Evolutionary conservation across 768 basidiomycete species (phyloP).

Genomic region (Peribolospora kevripleyi): DNA sequence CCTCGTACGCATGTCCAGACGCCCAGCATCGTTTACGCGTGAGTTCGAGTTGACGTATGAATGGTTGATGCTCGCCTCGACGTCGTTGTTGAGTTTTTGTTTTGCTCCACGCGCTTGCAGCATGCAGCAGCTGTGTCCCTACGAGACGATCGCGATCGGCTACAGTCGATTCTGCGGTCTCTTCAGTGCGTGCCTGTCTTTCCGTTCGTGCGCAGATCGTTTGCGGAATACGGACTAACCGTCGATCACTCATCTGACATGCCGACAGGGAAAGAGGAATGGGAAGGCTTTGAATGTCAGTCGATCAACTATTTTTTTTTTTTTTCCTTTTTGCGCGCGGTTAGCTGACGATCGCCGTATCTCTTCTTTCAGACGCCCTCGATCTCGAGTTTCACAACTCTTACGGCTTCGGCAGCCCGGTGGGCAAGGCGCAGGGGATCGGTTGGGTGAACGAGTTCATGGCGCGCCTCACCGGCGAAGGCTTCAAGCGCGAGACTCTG

Average conservation of each 20-base stretch:
- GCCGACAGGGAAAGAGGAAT: conserved; percentile 3
- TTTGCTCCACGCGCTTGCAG: no score
- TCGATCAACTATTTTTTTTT: no score
- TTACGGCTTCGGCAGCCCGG: conserved; percentile 56
- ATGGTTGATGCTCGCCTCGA: no score
- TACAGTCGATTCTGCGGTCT: conserved; percentile 22
- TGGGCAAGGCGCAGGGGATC: conserved; percentile 27
- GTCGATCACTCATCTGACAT: background rate
- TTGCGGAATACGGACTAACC: background rate
- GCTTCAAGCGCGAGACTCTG: conserved; percentile 29
- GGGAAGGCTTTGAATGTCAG: conserved; percentile 5
- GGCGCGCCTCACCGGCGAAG: conserved; percentile 48
- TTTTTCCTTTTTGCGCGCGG: no score
- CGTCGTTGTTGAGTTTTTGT: no score
- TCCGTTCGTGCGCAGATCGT: background rate
- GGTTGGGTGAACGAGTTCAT: conserved; percentile 65
- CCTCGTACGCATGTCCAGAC: no score
- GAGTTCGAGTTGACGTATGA: no score
- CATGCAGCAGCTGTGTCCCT: conserved; percentile 40
- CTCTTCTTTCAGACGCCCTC: conserved; percentile 1
- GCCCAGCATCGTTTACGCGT: no score
- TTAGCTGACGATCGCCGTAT: no score
- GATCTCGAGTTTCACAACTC: conserved; percentile 20
- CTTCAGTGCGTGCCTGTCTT: conserved; percentile 15
- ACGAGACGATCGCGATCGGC: conserved; percentile 46